Base-by-base conservation (phyloP, 768 basidiomycete genomes). In the Chalciporus piperatus region DNA sequence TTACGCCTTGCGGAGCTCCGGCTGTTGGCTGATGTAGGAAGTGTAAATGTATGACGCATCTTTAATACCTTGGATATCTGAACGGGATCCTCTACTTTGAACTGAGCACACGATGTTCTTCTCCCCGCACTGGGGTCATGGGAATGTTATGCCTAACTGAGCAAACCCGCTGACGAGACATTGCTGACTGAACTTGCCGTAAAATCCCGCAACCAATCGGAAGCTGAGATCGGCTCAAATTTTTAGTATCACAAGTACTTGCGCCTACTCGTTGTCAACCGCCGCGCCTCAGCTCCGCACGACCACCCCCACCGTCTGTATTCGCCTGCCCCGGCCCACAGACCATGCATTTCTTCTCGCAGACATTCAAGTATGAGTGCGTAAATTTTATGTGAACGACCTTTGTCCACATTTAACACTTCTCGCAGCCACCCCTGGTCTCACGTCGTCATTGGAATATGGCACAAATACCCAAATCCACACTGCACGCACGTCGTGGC, bases 391-490 rank as follows among this genome's bases (percentile, higher is more conserved):
- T 43, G 40, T 22, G 14, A 17, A 19, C 50, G 39, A 50, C 51
- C 25, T 11, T 45, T 30, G 25, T 41, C 6, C 33, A 43, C 48
- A 48, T 50, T 32, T 32, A 58, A 55, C 38, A 51, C 52, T 51
- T n/a, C 48, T 41, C 49, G 12, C 41, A 97, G 93, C 55, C 91
- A 93, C 65, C 80, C 92, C 38, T 95, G 93, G 87, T 79, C 85
- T 54, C 91, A 92, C 74, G 92, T 95, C 59, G 84, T 93, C 55
- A 86, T 89, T 64, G 90, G 89, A 57, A 89, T 96, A 79, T 94
- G 92, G 88, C 85, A 87, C 59, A 97, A 97, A 78, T 97, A 97
- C 70, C 94, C 94, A 46, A 96, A 96, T 68, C 87, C 92, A 47
- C 89, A 89, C 63, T 92, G 91, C 71, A 81, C 87, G 20, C 92